phyloP scores from a whole-genome alignment of 768 basidiomycete species.

The Macrolepiota dolichaula region DNA sequence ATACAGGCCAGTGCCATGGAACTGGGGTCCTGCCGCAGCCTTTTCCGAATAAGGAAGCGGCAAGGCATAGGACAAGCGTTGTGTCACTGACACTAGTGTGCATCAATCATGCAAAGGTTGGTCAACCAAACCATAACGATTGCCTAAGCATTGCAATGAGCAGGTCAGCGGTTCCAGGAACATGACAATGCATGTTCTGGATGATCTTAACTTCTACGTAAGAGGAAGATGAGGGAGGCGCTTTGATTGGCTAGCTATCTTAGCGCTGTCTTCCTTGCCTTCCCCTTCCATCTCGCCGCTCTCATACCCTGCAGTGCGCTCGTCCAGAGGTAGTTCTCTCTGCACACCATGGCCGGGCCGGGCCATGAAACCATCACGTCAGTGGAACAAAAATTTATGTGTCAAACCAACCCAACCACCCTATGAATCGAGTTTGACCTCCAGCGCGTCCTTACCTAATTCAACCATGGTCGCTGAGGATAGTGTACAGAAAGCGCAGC shows the following conservation, averaged over 20 bases:
- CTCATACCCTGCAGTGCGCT: constrained; percentile 3
- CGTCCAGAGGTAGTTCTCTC: constrained; percentile 6
- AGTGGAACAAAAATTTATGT: not conserved
- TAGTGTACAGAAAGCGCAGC: not conserved
- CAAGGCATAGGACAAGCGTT: too few relatives aligned
- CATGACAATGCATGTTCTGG: too few relatives aligned
- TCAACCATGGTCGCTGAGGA: constrained; percentile 11
- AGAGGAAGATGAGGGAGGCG: not conserved
- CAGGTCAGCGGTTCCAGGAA: too few relatives aligned
- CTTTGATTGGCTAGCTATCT: not conserved
- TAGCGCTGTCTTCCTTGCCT: not conserved
- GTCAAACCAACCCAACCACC: too few relatives aligned
- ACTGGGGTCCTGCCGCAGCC: too few relatives aligned
- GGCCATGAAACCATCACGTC: not conserved
- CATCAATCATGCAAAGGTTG: too few relatives aligned
- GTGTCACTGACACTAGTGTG: too few relatives aligned
- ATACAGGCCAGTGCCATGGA: too few relatives aligned
- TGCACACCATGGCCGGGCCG: not conserved
- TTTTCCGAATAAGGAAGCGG: too few relatives aligned
- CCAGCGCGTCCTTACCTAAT: constrained; percentile 15
- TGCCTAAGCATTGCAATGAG: too few relatives aligned
- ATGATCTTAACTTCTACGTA: too few relatives aligned
- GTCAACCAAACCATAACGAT: too few relatives aligned
- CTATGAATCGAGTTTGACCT: not conserved
- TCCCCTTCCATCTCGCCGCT: not conserved